Conservation (phyloP, 441 rosid species). For the Metrosideros polymorpha region DNA sequence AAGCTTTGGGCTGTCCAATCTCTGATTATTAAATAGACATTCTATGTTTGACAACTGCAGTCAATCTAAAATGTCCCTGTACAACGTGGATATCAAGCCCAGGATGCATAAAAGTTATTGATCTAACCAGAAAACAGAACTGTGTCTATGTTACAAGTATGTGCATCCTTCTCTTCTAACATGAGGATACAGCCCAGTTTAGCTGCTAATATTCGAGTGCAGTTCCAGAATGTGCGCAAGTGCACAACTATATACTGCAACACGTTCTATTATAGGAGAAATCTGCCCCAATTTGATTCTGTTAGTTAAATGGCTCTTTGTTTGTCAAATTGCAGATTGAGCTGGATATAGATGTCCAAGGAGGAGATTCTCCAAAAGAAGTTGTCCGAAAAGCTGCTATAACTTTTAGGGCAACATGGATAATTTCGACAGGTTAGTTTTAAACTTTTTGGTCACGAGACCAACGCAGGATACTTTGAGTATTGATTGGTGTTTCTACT, state of each 20-base stretch:
- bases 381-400: not conserved
- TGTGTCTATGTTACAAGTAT: not conserved
- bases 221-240: not conserved
- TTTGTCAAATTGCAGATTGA: not conserved
- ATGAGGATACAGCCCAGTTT: not conserved
- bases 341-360: not conserved
- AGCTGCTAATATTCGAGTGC: not conserved
- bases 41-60: not conserved
- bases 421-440: not conserved
- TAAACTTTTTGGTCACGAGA: not conserved
- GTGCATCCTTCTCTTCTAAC: not conserved
- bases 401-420: not conserved
- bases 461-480: not conserved
- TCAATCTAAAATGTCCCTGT: not conserved
- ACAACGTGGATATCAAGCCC: not conserved
- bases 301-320: not conserved
- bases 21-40: not conserved
- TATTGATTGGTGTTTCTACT: not conserved
- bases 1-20: not conserved
- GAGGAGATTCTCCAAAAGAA: not conserved
- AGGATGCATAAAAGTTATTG: not conserved
- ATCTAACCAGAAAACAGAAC: not conserved
- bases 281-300: not conserved
- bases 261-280: not conserved
- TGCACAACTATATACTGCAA: not conserved